phyloP scores from a whole-genome alignment of 768 basidiomycete genomes.

The Trametes elegans region DNA sequence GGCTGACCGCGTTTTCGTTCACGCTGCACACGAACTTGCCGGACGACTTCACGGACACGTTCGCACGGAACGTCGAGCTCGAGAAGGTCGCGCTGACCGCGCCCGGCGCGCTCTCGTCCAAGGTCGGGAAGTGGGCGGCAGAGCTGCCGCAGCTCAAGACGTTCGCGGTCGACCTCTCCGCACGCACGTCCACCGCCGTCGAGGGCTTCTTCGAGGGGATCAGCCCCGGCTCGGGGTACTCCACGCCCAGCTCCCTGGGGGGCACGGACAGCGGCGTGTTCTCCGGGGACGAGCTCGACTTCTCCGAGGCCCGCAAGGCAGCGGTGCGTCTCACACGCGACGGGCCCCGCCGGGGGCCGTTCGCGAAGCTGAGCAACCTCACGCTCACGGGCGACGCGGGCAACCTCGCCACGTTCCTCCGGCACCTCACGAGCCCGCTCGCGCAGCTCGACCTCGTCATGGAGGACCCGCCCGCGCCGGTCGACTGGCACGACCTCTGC shows the following conservation, averaged over 20 bases:
- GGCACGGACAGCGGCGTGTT: conserved; percentile 78
- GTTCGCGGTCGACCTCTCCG: conserved; percentile 70
- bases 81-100: conserved; percentile 67
- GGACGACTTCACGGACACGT: conserved; percentile 65
- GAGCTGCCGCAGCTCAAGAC: conserved; percentile 58
- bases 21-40: conserved; percentile 68
- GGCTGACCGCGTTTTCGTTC: conserved; percentile 67
- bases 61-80: conserved; percentile 55
- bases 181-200: conserved; percentile 63
- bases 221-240: conserved; percentile 59
- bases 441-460: conserved; percentile 71
- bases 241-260: conserved; percentile 64
- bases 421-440: conserved; percentile 63
- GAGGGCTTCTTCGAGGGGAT: conserved; percentile 80
- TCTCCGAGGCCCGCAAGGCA: conserved; percentile 71
- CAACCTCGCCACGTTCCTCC: conserved; percentile 70
- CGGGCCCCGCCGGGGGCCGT: conserved; percentile 52
- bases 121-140: conserved; percentile 73
- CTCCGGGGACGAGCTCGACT: conserved; percentile 75
- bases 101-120: conserved; percentile 69
- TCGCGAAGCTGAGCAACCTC: conserved; percentile 55
- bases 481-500: conserved; percentile 75
- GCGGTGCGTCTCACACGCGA: conserved; percentile 63
- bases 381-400: conserved; percentile 69
- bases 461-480: conserved; percentile 73